Evolutionary conservation across 176 grass and related monocot genomes (phyloP).

Genomic region (Ensete glaucum): DNA sequence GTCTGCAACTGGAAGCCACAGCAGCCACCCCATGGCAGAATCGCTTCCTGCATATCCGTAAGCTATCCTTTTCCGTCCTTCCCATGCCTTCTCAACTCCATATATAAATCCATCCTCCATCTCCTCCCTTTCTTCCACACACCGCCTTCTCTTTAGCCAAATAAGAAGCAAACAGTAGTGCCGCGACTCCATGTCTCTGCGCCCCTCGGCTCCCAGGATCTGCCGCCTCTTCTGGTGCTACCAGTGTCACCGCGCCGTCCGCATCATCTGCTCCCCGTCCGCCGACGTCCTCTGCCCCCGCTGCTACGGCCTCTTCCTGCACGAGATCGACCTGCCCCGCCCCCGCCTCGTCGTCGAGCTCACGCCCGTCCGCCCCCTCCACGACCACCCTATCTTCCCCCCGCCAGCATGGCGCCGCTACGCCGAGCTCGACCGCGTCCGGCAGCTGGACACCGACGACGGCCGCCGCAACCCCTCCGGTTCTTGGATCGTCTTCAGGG

Average conservation of each 20-base stretch:
- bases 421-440: conserved; percentile 4
- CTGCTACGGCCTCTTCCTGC: conserved; percentile 81
- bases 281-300: conserved; percentile 83
- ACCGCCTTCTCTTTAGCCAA: background rate
- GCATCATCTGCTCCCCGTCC: conserved; percentile 49
- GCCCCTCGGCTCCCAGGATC: background rate
- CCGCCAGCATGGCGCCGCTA: conserved; percentile 1
- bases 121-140: background rate
- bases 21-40: background rate
- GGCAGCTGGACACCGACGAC: background rate
- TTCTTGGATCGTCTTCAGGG: background rate
- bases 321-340: conserved; percentile 60
- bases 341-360: conserved; percentile 27
- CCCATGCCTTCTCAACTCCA: background rate
- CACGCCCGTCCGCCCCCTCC: conserved; percentile 30
- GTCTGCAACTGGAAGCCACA: too few species aligned
- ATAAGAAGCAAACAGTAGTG: background rate
- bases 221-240: conserved; percentile 83
- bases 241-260: conserved; percentile 59
- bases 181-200: background rate
- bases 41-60: background rate
- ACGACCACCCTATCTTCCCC: conserved; percentile 6
- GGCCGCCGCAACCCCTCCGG: background rate
- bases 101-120: background rate
- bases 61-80: conserved; percentile 4